A percentile compares a stretch with the other conserved stretches of the same genome.
phyloP scores from a whole-genome alignment of 2,329 filamentous ascomycete genomes.

The Xylaria sp. region DNA sequence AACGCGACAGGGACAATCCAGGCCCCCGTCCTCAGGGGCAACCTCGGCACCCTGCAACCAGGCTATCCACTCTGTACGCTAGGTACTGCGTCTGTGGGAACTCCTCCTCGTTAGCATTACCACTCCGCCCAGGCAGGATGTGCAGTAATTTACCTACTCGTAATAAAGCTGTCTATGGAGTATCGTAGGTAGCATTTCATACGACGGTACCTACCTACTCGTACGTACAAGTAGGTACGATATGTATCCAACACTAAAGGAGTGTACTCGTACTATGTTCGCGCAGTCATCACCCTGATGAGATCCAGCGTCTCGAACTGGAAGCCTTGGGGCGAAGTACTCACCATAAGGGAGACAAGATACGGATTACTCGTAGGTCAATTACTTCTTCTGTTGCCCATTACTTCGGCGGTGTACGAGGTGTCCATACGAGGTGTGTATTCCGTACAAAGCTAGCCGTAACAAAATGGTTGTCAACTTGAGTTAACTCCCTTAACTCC shows the following conservation, averaged over 20 bases:
- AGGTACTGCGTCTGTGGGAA: not conserved
- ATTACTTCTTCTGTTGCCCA: not conserved
- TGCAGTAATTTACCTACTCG: slow-evolving; percentile 12
- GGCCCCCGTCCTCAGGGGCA: slow-evolving; percentile 15
- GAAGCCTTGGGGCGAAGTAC: slow-evolving; percentile 1
- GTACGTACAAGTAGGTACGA: too few relatives aligned
- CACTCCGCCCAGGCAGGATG: slow-evolving; percentile 12
- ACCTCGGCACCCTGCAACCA: slow-evolving; percentile 16
- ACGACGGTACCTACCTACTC: not conserved
- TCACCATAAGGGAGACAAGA: too few relatives aligned
- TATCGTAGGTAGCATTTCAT: not conserved
- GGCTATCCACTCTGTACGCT: slow-evolving; percentile 12
- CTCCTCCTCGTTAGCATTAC: slow-evolving; percentile 11
- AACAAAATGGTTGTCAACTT: not conserved
- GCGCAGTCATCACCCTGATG: slow-evolving; percentile 1
- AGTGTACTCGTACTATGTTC: too few relatives aligned
- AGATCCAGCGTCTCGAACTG: slow-evolving; percentile 21
- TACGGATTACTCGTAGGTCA: too few relatives aligned
- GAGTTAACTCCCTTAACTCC: not conserved
- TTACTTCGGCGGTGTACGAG: not conserved
- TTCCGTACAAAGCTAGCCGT: not conserved
- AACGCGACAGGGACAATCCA: slow-evolving; percentile 13
- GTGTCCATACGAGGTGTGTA: not conserved
- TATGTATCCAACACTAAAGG: too few relatives aligned
- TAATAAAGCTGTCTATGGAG: not conserved